A percentile compares a stretch with the other conserved stretches of the same genome.
Evolutionary conservation across 2,329 filamentous ascomycete genomes (phyloP).

Genomic region (Annulohypoxylon truncatum): DNA sequence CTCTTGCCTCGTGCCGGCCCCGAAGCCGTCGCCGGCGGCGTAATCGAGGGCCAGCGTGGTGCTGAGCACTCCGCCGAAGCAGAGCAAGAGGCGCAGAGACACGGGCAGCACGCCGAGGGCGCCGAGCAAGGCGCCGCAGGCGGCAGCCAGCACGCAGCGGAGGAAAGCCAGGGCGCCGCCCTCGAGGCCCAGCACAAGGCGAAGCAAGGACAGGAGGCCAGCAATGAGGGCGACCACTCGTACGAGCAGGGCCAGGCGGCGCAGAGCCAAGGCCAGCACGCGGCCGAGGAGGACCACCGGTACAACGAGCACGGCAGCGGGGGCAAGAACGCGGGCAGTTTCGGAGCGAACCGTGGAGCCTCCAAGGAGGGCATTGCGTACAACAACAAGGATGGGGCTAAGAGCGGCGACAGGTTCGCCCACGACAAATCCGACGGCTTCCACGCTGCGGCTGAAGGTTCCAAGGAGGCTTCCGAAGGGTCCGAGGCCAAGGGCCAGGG

Average conservation of each 20-base stretch:
- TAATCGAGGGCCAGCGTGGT: background rate
- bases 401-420: conserved; percentile 22
- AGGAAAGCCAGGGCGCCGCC: conserved; percentile 5
- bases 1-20: background rate
- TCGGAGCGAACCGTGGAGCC: conserved; percentile 31
- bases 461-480: background rate
- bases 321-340: conserved; percentile 14
- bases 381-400: conserved; percentile 31
- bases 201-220: background rate
- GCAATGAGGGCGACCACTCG: background rate
- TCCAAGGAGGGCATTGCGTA: conserved; percentile 31
- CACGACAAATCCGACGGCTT: conserved; percentile 25
- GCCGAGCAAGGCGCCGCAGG: background rate
- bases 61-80: background rate
- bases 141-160: conserved; percentile 2
- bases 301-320: conserved; percentile 19
- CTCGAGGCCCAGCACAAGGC: background rate
- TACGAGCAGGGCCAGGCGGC: background rate
- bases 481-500: background rate
- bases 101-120: background rate
- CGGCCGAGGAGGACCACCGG: conserved; percentile 8
- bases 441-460: conserved; percentile 6
- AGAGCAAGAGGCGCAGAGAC: background rate
- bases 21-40: background rate
- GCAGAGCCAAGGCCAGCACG: conserved; percentile 4